Conservation (phyloP, 139 green algal species). For the Chlamydomonas asymmetrica region DNA sequence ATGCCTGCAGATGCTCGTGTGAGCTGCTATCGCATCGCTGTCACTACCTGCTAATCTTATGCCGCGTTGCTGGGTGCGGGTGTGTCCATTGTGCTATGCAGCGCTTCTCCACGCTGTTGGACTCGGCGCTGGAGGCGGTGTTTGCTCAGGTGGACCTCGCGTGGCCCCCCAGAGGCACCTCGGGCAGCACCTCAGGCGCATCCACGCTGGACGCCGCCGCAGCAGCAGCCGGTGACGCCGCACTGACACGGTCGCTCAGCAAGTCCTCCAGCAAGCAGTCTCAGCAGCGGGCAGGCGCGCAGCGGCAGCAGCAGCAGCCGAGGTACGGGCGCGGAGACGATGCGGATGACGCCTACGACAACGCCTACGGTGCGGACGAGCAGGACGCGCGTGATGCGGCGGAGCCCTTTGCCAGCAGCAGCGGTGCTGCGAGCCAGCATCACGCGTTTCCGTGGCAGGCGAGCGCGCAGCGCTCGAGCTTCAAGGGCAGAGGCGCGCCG, state of each 20-base stretch:
- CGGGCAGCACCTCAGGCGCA: neutral
- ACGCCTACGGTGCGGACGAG: neutral
- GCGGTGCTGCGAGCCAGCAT: no score
- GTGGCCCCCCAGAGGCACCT: neutral
- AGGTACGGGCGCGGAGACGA: neutral
- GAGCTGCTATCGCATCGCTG: no score
- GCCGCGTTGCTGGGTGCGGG: no score
- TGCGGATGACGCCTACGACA: neutral
- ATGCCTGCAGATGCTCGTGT: no score
- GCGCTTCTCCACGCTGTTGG: slow-evolving; percentile 19
- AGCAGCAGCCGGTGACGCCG: neutral
- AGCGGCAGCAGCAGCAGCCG: neutral
- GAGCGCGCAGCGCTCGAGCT: no score
- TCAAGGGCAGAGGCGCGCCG: no score
- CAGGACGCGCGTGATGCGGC: neutral
- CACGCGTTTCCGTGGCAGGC: no score
- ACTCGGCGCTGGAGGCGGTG: slow-evolving; percentile 7
- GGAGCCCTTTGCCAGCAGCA: no score
- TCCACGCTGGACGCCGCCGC: neutral
- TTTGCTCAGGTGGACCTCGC: slow-evolving; percentile 3
- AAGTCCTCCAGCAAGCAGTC: neutral
- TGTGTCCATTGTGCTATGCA: no score
- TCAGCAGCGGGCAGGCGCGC: neutral
- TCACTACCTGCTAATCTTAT: no score
- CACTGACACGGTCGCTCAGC: neutral